Base-by-base conservation (phyloP, 805 yeast species). In the Monosporozyma aquatica region DNA sequence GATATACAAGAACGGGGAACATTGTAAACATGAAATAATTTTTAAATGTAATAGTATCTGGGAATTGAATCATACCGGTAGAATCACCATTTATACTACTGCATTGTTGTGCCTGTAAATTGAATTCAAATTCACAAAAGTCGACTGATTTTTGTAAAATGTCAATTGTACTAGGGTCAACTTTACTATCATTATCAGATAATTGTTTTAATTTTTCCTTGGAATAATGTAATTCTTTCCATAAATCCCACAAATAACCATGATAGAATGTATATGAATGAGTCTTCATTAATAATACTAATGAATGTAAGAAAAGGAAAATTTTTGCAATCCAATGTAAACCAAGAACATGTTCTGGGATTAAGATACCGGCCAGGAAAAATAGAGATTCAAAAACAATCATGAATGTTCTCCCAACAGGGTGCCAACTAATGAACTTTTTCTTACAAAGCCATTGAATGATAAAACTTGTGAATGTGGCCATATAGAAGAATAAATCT, bases 311-410 rank as follows among this genome's bases (percentile, higher is more conserved):
- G 47, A 86, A 74, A 47, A 90, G 65, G 55, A 86, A 90, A 36
- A 89, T 89, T 55, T 80, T 79, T 2, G 86, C 95, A 39, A 89
- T 82, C 97, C 97, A 92, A 8, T 94, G 87, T 53, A 74, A 83
- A 15, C 53, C 48, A 34, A 62, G 44, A 13, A 58, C 49, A 32
- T 71, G 66, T 35, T 80, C 76, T 4, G 92, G 76, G 54, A 76
- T 68, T 48, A 67, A 62, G 34, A 80, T 56, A 66, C 76, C 83
- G 43, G 73, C 70, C 8, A 62, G 42, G 9, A 86, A 56, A 53
- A 72, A 82, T 0, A 49, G 43, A 5, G 77, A 40, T 55, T 87
- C 94, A 54, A 65, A 76, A 37, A 74, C 36, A 7, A 75, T 66
- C 52, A 82, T 83, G 2, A 85, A 37, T 3, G 66, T 51, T 77